These are phyloP conservation scores for Scalesia atractyloides DNA, from an alignment of 129 eudicot species.

Conservation along the genomic window DNA sequence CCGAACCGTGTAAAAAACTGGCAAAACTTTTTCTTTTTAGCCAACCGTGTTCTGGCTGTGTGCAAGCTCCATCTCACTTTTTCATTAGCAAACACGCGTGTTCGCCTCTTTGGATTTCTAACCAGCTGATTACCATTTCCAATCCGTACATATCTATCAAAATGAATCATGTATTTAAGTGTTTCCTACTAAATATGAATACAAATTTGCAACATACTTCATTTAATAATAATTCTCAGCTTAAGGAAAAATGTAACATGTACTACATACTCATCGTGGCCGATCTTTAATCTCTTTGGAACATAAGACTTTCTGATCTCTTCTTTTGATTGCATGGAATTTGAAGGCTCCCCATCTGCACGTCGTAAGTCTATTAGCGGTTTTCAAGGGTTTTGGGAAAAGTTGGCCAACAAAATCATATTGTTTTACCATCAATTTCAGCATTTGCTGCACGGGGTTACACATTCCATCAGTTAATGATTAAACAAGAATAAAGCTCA, in stretches of 20 bases:
- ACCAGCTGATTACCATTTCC: conserved; percentile 94
- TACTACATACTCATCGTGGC: conserved; percentile 84
- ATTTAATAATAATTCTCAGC: conserved; percentile 11
- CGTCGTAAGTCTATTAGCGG: not conserved
- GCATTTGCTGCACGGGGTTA: not conserved
- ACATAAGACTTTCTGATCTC: conserved; percentile 58
- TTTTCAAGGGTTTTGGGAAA: not conserved
- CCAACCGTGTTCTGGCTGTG: conserved; percentile 84
- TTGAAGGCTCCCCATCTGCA: conserved; percentile 65
- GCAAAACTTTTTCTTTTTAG: conserved; percentile 80
- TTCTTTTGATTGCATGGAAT: conserved; percentile 42
- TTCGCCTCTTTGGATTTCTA: conserved; percentile 87
- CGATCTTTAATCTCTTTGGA: conserved; percentile 77
- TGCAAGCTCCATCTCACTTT: conserved; percentile 98
- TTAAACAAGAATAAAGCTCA: conserved; percentile 17
- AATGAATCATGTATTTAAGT: conserved; percentile 10
- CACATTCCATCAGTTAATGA: conserved; percentile 1
- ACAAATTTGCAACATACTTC: not conserved
- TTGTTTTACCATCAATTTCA: not conserved
- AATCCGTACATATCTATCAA: conserved; percentile 80
- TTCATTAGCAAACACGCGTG: conserved; percentile 82
- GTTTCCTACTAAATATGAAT: not conserved
- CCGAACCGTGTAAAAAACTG: conserved; percentile 96
- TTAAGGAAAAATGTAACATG: conserved; percentile 18
- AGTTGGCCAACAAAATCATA: not conserved